Percentiles rank a stretch among this genome's conserved stretches.
phyloP scores from a whole-genome alignment of 306 rosid genomes.

The Lupinus albus region DNA sequence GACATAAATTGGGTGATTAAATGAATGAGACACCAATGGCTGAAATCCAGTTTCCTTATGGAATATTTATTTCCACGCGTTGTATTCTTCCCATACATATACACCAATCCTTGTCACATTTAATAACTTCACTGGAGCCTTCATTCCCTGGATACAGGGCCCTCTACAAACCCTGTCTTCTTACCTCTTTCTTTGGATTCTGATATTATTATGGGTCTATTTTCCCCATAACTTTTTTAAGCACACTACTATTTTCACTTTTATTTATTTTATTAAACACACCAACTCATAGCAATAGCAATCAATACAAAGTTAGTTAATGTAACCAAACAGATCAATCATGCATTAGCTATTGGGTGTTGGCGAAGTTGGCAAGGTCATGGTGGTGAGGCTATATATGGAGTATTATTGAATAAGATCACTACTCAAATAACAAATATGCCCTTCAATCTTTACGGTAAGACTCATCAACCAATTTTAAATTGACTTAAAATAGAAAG shows the following conservation, averaged over 20 bases:
- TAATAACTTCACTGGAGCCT: too few species aligned
- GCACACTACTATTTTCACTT: constrained; percentile 49
- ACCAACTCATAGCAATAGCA: constrained; percentile 28
- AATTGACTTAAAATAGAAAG: too few species aligned
- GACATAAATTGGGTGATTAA: constrained; percentile 92
- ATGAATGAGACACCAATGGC: constrained; percentile 93
- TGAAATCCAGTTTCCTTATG: constrained; percentile 73
- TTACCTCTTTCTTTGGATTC: constrained; percentile 71
- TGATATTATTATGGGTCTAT: constrained; percentile 74
- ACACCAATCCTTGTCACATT: too few species aligned
- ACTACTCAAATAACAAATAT: too few species aligned
- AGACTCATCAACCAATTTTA: too few species aligned
- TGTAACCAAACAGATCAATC: background rate
- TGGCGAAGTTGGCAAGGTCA: too few species aligned
- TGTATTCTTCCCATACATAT: constrained; percentile 47
- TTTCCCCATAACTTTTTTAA: constrained; percentile 76
- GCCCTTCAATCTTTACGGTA: too few species aligned
- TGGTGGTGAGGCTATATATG: too few species aligned
- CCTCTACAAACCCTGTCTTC: too few species aligned
- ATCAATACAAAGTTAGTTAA: background rate
- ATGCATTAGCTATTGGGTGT: too few species aligned
- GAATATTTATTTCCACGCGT: constrained; percentile 56
- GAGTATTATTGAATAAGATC: too few species aligned
- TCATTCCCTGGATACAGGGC: too few species aligned
- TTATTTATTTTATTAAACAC: constrained; percentile 8